A percentile compares a stretch with the other conserved stretches of the same genome.
These are phyloP conservation scores for Lachnellula cervina DNA, from an alignment of 2,329 filamentous ascomycete genomes.

Conservation along the genomic window DNA sequence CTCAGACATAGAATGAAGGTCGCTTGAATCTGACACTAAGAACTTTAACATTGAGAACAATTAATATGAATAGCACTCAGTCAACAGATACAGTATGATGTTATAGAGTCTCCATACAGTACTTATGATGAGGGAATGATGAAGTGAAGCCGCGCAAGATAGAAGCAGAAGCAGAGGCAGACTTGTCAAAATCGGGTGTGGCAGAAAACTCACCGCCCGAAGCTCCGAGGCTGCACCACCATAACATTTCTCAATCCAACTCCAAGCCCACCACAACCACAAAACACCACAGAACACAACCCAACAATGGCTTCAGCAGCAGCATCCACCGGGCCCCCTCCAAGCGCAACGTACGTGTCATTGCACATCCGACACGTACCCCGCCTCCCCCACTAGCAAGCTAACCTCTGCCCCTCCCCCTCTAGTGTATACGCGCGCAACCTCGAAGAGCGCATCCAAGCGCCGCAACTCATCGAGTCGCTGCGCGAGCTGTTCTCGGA, in stretches of 20 bases:
- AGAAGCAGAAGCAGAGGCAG: too few species aligned
- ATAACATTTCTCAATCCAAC: neutral
- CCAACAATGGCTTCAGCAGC: neutral
- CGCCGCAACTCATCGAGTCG: constrained; percentile 67
- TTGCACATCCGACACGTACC: constrained; percentile 61
- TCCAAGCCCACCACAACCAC: neutral
- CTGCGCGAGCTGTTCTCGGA: constrained; percentile 78
- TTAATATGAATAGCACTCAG: too few species aligned
- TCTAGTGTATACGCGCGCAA: constrained; percentile 70
- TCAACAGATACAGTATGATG: too few species aligned
- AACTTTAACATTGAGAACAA: too few species aligned
- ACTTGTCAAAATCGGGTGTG: too few species aligned
- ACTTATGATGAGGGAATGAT: too few species aligned
- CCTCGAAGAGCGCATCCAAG: constrained; percentile 87
- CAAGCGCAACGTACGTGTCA: constrained; percentile 68
- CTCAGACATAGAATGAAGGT: too few species aligned
- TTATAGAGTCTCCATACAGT: too few species aligned
- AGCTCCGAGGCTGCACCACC: too few species aligned
- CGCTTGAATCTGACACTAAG: too few species aligned
- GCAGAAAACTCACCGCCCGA: too few species aligned
- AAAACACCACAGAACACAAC: neutral
- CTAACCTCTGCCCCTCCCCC: constrained; percentile 19
- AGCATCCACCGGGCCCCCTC: constrained; percentile 21
- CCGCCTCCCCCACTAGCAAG: constrained; percentile 10
- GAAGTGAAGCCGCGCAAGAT: too few species aligned